phyloP scores from a whole-genome alignment of 108 stramenopile genomes.

The Skeletonema grethae region DNA sequence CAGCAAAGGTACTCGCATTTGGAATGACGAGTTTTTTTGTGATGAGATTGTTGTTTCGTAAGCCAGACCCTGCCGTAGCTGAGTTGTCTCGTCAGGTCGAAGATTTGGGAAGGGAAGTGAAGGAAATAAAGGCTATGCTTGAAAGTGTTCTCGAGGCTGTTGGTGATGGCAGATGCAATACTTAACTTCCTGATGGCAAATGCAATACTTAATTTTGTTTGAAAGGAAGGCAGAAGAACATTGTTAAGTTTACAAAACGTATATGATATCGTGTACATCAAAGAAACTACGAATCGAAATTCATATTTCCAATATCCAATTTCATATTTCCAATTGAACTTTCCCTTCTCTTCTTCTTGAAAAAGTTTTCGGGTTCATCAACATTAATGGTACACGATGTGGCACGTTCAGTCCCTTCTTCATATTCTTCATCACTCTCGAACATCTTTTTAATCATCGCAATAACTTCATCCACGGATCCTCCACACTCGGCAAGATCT shows the following conservation, averaged over 20 bases:
- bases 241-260: background rate
- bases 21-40: slow-evolving; percentile 13
- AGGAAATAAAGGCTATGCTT: slow-evolving; percentile 24
- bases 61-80: background rate
- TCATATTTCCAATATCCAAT: background rate
- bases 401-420: background rate
- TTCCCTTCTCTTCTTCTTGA: slow-evolving; percentile 24
- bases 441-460: slow-evolving; percentile 34
- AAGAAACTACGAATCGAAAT: background rate
- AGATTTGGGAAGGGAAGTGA: slow-evolving; percentile 19
- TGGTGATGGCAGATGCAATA: background rate
- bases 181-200: background rate
- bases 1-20: background rate
- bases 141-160: slow-evolving; percentile 15
- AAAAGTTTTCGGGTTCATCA: slow-evolving; percentile 24
- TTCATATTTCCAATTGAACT: background rate
- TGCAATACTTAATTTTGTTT: background rate
- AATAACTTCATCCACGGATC: slow-evolving; percentile 37
- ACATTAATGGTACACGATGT: slow-evolving; percentile 27
- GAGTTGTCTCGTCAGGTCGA: slow-evolving; percentile 26
- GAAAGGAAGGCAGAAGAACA: background rate
- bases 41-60: slow-evolving; percentile 4
- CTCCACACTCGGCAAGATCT: slow-evolving; percentile 28
- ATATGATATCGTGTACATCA: background rate
- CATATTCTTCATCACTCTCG: background rate